These are phyloP conservation scores for Acacia crassicarpa DNA, from an alignment of 306 rosid genomes.

Conservation along the genomic window DNA sequence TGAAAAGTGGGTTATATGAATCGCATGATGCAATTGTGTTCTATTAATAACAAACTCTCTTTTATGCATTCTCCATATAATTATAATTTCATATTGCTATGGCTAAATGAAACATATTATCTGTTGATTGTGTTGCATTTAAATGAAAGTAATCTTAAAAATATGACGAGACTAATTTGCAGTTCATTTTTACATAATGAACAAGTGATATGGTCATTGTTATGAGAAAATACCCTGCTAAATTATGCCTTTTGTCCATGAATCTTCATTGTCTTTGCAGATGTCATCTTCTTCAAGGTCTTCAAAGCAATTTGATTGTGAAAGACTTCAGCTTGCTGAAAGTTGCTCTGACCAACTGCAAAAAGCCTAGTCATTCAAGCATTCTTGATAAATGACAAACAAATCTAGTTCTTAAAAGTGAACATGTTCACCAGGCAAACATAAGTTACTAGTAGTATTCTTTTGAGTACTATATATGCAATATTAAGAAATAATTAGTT, in stretches of 20 bases:
- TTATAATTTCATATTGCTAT: neutral
- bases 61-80: neutral
- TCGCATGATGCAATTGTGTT: neutral
- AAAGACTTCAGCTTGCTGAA: slow-evolving; percentile 24
- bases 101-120: neutral
- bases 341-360: slow-evolving; percentile 30
- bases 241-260: neutral
- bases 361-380: slow-evolving; percentile 34
- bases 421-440: neutral
- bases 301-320: slow-evolving; percentile 34
- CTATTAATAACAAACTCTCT: neutral
- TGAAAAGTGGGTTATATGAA: neutral
- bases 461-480: neutral
- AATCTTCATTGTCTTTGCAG: slow-evolving; percentile 20
- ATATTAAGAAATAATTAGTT: neutral
- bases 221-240: neutral
- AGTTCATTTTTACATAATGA: neutral
- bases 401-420: neutral
- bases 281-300: slow-evolving; percentile 33
- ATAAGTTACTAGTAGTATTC: neutral
- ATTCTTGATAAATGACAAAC: slow-evolving; percentile 9
- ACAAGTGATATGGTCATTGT: neutral
- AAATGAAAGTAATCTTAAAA: neutral
- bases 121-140: neutral
- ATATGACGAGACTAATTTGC: neutral